Evolutionary conservation across 345 rosid species (phyloP), one percentile per base, ranked within the genome.

Genomic region (Citrus sinensis): DNA sequence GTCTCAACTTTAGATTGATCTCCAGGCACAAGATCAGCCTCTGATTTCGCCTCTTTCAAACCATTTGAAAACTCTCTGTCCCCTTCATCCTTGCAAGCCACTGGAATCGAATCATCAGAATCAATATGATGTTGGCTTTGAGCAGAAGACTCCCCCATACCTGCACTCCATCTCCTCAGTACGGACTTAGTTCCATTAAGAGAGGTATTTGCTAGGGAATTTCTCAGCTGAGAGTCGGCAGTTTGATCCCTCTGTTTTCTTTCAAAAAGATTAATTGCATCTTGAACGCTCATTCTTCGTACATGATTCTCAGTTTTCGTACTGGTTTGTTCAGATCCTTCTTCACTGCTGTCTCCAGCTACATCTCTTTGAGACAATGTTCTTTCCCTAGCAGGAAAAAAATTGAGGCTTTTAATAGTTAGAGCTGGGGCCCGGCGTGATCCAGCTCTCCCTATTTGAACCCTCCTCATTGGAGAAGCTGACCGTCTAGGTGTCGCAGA

Each of bases 391-490:
- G 78, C 79, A 71, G 92, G 90, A 82, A 86, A 70, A 79, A 49
- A 74, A 55, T 82, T 81, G 42, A 90, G 90, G 90, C 89, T 91
- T 80, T 88, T 91, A 80, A 91, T 88, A 64, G 92, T 83, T 71
- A 89, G 62, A 49, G 90, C 88, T 75, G 91, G 77, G 9, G 91
- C 86, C 67, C 89, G 85, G 62, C 81, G 92, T 32, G 90, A 82
- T 73, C 91, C 88, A 70, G 73, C 75, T 74, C 90, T 87, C 68
- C 92, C 92, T 73, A 90, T 86, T 83, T 90, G 92, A 76, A 90
- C 78, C 85, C 92, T 87, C 76, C 90, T 84, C 92, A 89, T 90
- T 37, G 92, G 94, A 80, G 94, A 90, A 29, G 91, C 92, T 13
- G 94, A 89, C 83, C 94, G 85, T 77, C 89, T 91, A 39, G 91